These are phyloP conservation scores for Uronychia binucleata DNA, from an alignment of 73 alveolate genomes.

Conservation along the genomic window DNA sequence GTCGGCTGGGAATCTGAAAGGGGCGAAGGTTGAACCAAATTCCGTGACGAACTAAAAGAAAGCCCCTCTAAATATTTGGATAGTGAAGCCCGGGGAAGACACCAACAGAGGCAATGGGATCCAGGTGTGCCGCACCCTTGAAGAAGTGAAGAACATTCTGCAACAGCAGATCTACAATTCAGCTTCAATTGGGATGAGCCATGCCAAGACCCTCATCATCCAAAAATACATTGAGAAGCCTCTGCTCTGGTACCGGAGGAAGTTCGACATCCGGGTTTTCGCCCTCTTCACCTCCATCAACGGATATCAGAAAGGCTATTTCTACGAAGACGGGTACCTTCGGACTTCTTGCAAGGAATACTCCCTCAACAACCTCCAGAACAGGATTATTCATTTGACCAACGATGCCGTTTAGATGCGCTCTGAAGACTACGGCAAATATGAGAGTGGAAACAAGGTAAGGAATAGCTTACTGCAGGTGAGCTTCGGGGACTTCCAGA, in stretches of 20 bases:
- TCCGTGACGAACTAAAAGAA: constrained; percentile 16
- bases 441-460: constrained; percentile 61
- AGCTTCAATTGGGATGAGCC: constrained; percentile 34
- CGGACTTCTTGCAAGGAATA: constrained; percentile 92
- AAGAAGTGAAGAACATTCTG: constrained; percentile 43
- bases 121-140: constrained; percentile 52
- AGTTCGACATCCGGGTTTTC: constrained; percentile 94
- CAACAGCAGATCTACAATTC: constrained; percentile 41
- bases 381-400: constrained; percentile 64
- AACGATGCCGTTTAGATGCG: constrained; percentile 72
- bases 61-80: constrained; percentile 69
- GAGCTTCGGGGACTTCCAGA: constrained; percentile 43
- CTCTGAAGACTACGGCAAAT: constrained; percentile 66
- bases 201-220: constrained; percentile 61
- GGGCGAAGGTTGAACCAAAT: constrained; percentile 1
- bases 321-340: constrained; percentile 93
- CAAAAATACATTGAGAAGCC: constrained; percentile 95
- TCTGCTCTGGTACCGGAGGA: constrained; percentile 82
- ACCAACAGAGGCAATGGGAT: constrained; percentile 93
- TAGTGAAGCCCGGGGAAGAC: constrained; percentile 89
- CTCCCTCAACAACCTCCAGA: constrained; percentile 74
- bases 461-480: constrained; percentile 11
- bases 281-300: constrained; percentile 77
- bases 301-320: constrained; percentile 88
- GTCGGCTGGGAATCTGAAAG: constrained; percentile 21